Conservation (phyloP, 73 alveolate genomes). For the Paramecium pentaurelia region DNA sequence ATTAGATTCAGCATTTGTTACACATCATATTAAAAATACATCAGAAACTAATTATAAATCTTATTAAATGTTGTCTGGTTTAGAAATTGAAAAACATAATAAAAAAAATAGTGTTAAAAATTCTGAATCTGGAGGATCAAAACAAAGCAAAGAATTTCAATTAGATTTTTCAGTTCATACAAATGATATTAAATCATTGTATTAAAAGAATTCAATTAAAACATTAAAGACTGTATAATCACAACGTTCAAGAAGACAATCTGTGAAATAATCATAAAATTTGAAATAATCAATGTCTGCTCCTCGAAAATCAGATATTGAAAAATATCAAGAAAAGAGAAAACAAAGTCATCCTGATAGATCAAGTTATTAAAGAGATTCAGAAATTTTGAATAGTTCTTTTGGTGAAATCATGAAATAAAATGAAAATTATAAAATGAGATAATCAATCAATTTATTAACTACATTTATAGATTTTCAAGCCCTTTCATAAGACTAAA, state of each 20-base stretch:
- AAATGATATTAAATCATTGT: constrained; percentile 3
- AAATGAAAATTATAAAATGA: background rate
- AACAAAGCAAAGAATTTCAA: background rate
- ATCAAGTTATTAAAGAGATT: background rate
- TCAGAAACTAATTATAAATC: constrained; percentile 33
- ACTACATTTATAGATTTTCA: background rate
- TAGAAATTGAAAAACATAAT: background rate
- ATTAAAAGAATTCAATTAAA: constrained; percentile 17
- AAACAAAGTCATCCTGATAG: background rate
- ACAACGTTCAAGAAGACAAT: background rate
- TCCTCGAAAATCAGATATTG: background rate
- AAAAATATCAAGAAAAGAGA: background rate
- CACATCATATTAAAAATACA: background rate
- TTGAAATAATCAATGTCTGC: background rate
- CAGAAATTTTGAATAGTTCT: background rate
- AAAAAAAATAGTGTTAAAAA: background rate
- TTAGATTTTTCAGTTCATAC: constrained; percentile 29
- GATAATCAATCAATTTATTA: background rate
- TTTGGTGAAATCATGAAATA: background rate
- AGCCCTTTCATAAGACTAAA: background rate
- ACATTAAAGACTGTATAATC: background rate
- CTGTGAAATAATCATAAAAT: background rate
- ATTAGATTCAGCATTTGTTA: background rate
- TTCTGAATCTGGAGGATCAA: constrained; percentile 23
- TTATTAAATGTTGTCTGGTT: background rate